These are phyloP conservation scores for Flammula alnicola DNA, from an alignment of 1,284 basidiomycete species.

Conservation along the genomic window DNA sequence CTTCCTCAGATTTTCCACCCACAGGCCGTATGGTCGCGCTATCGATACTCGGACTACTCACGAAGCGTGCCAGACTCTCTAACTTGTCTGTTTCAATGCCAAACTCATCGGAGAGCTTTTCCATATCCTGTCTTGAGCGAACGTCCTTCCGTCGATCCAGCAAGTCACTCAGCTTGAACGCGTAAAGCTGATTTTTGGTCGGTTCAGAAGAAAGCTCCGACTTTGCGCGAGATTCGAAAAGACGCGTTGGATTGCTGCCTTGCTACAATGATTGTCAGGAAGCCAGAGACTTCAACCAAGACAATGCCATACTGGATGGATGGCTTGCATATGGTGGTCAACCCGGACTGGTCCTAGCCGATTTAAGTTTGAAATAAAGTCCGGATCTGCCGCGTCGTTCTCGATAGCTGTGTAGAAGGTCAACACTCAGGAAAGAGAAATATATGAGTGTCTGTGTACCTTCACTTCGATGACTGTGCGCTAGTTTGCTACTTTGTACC, in stretches of 20 bases:
- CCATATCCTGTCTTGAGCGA: slow-evolving; percentile 47
- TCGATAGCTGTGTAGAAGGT: slow-evolving; percentile 57
- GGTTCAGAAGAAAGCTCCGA: slow-evolving; percentile 52
- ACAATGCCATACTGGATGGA: slow-evolving; percentile 53
- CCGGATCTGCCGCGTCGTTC: slow-evolving; percentile 73
- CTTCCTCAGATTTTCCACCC: slow-evolving; percentile 62
- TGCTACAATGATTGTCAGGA: slow-evolving; percentile 18
- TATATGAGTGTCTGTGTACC: slow-evolving; percentile 11
- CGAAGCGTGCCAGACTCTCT: slow-evolving; percentile 58
- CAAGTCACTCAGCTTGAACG: slow-evolving; percentile 59
- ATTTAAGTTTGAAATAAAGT: slow-evolving; percentile 75
- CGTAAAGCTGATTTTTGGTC: slow-evolving; percentile 56
- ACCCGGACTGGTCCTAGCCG: slow-evolving; percentile 76
- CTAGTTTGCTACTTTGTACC: slow-evolving; percentile 12
- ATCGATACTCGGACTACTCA: slow-evolving; percentile 75
- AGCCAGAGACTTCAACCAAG: background rate
- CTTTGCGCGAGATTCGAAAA: slow-evolving; percentile 55
- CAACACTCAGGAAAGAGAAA: background rate
- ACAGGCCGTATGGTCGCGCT: slow-evolving; percentile 49
- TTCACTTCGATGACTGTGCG: slow-evolving; percentile 25
- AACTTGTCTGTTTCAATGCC: slow-evolving; percentile 62
- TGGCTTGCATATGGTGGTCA: slow-evolving; percentile 63
- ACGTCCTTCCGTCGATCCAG: slow-evolving; percentile 70
- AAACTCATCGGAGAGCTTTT: slow-evolving; percentile 57
- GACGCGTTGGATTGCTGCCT: slow-evolving; percentile 43